These are phyloP conservation scores for Plectranthus barbatus DNA, from an alignment of 257 asterid species.

Conservation along the genomic window DNA sequence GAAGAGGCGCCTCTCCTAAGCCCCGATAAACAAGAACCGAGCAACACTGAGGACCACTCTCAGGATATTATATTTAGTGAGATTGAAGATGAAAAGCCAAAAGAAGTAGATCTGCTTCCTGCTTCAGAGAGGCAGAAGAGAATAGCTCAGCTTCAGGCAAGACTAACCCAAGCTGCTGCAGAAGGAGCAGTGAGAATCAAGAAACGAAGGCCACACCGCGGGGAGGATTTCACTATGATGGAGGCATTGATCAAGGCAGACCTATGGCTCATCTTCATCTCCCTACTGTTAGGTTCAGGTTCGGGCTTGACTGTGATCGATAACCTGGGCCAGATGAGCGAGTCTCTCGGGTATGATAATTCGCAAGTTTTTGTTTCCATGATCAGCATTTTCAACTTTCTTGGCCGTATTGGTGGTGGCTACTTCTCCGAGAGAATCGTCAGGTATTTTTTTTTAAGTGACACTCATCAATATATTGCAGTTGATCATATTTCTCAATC, in stretches of 20 bases:
- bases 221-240: conserved; percentile 52
- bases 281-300: conserved; percentile 51
- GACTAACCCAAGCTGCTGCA: conserved; percentile 59
- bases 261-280: conserved; percentile 58
- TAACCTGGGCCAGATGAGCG: conserved; percentile 58
- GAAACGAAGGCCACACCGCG: conserved; percentile 46
- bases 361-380: conserved; percentile 48
- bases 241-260: conserved; percentile 58
- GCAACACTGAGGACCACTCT: conserved; percentile 11
- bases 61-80: conserved; percentile 47
- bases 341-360: conserved; percentile 47
- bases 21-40: conserved; percentile 25
- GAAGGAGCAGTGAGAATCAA: conserved; percentile 61
- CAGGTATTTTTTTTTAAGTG: no score
- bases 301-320: conserved; percentile 62
- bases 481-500: neutral
- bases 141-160: conserved; percentile 41
- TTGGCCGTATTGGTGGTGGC: conserved; percentile 63
- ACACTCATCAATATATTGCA: no score
- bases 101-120: conserved; percentile 42
- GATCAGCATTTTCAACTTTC: conserved; percentile 63
- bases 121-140: conserved; percentile 46
- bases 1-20: conserved; percentile 41
- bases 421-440: conserved; percentile 55
- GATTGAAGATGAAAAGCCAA: conserved; percentile 49